Conservation (phyloP, 2,329 filamentous ascomycete genomes). For the Macrophomina phaseolina region DNA sequence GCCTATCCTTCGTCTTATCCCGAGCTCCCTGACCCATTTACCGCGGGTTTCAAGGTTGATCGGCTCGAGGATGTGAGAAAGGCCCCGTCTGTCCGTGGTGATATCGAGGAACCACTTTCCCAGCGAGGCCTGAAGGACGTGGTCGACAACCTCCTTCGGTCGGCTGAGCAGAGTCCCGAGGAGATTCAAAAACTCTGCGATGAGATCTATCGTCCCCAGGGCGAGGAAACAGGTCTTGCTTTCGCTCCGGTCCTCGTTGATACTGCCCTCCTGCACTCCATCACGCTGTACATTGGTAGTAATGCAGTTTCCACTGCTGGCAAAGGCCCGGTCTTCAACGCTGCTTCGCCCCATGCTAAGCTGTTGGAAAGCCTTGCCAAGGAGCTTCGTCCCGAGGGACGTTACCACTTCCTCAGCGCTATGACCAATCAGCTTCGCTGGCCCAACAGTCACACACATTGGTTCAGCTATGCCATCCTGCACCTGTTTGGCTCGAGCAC, state of each 20-base stretch:
- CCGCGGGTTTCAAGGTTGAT: constrained; percentile 76
- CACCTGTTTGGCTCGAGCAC: constrained; percentile 72
- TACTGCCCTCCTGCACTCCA: constrained; percentile 73
- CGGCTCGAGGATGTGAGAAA: constrained; percentile 75
- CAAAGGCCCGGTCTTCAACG: constrained; percentile 68
- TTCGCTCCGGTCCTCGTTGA: constrained; percentile 72
- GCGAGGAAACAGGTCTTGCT: constrained; percentile 68
- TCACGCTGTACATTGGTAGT: constrained; percentile 82
- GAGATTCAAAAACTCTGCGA: constrained; percentile 78
- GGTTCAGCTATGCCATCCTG: constrained; percentile 85
- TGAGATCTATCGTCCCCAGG: constrained; percentile 67
- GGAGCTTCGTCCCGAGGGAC: constrained; percentile 75
- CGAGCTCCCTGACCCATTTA: constrained; percentile 76
- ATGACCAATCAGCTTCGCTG: constrained; percentile 92
- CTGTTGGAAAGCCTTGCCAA: constrained; percentile 78
- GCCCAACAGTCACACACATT: constrained; percentile 87
- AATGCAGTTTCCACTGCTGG: constrained; percentile 68
- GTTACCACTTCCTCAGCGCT: constrained; percentile 82
- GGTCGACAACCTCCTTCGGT: constrained; percentile 59
- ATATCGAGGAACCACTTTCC: constrained; percentile 60
- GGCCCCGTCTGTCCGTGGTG: constrained; percentile 67
- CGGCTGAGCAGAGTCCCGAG: constrained; percentile 68
- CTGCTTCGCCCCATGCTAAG: constrained; percentile 69
- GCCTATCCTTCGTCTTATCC: constrained; percentile 73
- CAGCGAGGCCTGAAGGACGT: constrained; percentile 59